Base-by-base conservation (phyloP, 495 filamentous ascomycete species). In the Penicillium ucsense region DNA sequence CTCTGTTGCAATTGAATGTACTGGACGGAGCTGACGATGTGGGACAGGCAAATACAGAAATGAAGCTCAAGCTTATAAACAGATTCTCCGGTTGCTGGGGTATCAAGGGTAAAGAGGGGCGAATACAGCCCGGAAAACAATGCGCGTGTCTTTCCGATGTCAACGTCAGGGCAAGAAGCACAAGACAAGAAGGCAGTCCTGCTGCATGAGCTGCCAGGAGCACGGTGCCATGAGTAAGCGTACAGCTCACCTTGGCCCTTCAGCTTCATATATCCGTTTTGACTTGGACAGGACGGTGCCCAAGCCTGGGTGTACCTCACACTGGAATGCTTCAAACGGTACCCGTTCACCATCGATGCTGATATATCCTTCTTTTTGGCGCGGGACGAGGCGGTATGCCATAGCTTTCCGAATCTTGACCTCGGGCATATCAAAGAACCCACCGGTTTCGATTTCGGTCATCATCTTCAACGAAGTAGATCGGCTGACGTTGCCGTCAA, bases 341-440 rank as follows among this genome's bases (percentile, higher is more conserved):
- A 94, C 70, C 27, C 79, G 71, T 64, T 98, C 92, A 29, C 92
- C 92, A 54, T 98, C 92, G 55, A 98, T 88, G 59, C 88, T 91
- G 63, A 98, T 90, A 65, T 88, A 92, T 4, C 92, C 89, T 41
- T 70, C 74, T 50, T 69, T 80, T 31, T 68, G 59, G 20, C 81
- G 83, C 0, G 92, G 92, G 1, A 84, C 79, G 50, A 98, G 80
- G 33, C 92, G 78, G 60, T 89, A 98, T 0, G 81, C 91, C 31
- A 71, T 68, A 3, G 94, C 74, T 61, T 98, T 98, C 46, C 81
- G 76, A 56, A 95, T 89, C 8, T 74, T 71, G 8, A 96, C 85
- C 20, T 88, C 76, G 0, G 80, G 77, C 58, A 81, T 79, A 53
- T 89, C 84, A 53, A 94, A 95, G 56, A 94, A 84, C 2, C 70